Base-by-base conservation (phyloP, 1,139 yeast genomes). In the Casaregolazyma suthepensis region DNA sequence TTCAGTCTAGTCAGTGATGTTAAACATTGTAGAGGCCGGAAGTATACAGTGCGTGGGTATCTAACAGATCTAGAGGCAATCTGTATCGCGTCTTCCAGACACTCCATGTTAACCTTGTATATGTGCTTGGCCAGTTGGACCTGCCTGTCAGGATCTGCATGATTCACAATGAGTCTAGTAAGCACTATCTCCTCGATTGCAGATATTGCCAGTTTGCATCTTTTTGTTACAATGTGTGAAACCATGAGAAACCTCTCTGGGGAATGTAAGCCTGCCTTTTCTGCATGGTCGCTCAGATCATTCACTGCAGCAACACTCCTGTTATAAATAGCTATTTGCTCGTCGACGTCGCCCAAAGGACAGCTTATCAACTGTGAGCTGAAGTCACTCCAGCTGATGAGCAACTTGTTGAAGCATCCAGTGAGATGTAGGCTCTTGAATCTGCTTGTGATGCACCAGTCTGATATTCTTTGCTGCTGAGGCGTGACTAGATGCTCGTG, bases 1-100 rank as follows among this genome's bases (percentile, higher is more conserved):
- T 62, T 52, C 22, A 60, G 46, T 26, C 65, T 54, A 26, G 61
- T 54, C 45, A 61, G 45, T 20, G 62, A 54, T 5, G 79, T 78
- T 42, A 81, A 65, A 0, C 83, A 80, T 62, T 78, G 80, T 73
- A 80, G 68, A 2, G 84, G 82, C 45, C 84, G 66, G 59, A 78
- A 80, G 63, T 77, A 78, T 61, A 80, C 74, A 57, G 77, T 78
- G 1, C 82, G 77, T 1, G 85, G 85, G 54, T 75, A 76, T 52
- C 71, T 66, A 6, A 71, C 60, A 0, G 78, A 73, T 52, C 69
- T 68, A 5, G 69, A 68, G 52, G 77, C 72, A 37, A 78, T 55
- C 20, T 66, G 65, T 15, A 77, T 69, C 63, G 79, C 17, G 17
- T 17, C 13, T 7, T 13, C 5, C 40, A 35, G 9, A 2, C 17